Evolutionary conservation across 805 yeast genomes (phyloP).

Genomic region (Yarrowia sp.): DNA sequence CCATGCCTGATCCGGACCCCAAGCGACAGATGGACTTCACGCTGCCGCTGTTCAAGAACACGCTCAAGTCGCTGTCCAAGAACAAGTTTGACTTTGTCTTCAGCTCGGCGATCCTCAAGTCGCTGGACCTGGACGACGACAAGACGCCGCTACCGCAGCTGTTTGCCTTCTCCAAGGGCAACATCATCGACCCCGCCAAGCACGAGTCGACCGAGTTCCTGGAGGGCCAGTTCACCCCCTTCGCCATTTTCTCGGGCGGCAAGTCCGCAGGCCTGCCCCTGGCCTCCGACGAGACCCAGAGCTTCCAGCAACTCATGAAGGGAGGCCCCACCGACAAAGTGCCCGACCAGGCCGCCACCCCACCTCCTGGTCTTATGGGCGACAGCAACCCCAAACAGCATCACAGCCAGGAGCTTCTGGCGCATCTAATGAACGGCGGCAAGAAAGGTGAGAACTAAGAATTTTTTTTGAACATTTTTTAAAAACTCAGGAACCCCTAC

Average conservation of each 20-base stretch:
- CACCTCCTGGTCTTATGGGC: constrained; percentile 26
- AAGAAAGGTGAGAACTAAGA: constrained; percentile 27
- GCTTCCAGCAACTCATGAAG: constrained; percentile 15
- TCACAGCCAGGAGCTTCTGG: constrained; percentile 27
- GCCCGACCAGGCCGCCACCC: constrained; percentile 23
- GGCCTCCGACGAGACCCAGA: constrained; percentile 8
- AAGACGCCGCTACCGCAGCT: background rate
- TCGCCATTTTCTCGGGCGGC: background rate
- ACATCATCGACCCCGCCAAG: constrained; percentile 17
- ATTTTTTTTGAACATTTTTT: constrained; percentile 16
- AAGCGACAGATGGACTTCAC: constrained; percentile 46
- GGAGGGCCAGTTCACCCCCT: constrained; percentile 21
- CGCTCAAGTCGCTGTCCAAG: constrained; percentile 26
- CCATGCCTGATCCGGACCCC: constrained; percentile 42
- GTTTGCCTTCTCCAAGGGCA: constrained; percentile 20
- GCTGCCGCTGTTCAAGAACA: constrained; percentile 53
- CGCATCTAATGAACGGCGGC: constrained; percentile 28
- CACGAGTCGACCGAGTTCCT: constrained; percentile 6
- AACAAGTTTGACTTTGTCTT: constrained; percentile 23
- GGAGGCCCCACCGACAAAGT: constrained; percentile 18
- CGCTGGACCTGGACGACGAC: constrained; percentile 9
- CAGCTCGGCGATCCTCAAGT: constrained; percentile 6
- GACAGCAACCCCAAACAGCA: constrained; percentile 21
- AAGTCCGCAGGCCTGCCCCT: constrained; percentile 16
- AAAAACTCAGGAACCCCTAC: constrained; percentile 19